Conservation (phyloP, 768 basidiomycete species). For the Russula abietina region DNA sequence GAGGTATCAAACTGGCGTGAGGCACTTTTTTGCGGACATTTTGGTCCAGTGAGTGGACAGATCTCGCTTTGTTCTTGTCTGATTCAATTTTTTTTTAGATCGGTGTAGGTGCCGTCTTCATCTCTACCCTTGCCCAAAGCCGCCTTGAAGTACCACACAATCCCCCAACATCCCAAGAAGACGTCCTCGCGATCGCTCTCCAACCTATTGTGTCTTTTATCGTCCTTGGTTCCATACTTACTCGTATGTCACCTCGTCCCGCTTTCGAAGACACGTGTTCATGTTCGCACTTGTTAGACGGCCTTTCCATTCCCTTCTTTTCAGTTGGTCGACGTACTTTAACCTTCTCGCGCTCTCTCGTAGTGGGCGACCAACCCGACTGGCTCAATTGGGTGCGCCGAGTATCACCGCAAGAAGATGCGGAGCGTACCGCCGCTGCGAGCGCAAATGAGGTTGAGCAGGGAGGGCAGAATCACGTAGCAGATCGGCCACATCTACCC, state of each 20-base stretch:
- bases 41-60: constrained; percentile 43
- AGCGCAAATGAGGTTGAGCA: neutral
- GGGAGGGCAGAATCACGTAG: neutral
- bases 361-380: constrained; percentile 14
- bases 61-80: neutral
- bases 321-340: constrained; percentile 29
- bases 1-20: constrained; percentile 82
- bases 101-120: constrained; percentile 90
- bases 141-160: constrained; percentile 50
- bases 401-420: neutral
- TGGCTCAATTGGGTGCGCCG: constrained; percentile 25
- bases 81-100: constrained; percentile 43
- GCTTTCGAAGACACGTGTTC: neutral
- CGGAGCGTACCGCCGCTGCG: neutral
- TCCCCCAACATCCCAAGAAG: constrained; percentile 63
- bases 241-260: constrained; percentile 42
- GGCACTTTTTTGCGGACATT: constrained; percentile 89
- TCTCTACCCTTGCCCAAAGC: constrained; percentile 65
- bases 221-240: constrained; percentile 79
- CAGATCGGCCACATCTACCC: neutral
- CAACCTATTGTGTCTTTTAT: constrained; percentile 85
- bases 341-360: constrained; percentile 10
- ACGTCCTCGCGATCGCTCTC: constrained; percentile 64
- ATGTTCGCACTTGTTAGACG: constrained; percentile 31
- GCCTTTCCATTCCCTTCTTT: constrained; percentile 49